Evolutionary conservation across 371 early-diverging fungal genomes (phyloP), one percentile per base, ranked within the genome.

Genomic region (Dipsacomyces acuminosporus): DNA sequence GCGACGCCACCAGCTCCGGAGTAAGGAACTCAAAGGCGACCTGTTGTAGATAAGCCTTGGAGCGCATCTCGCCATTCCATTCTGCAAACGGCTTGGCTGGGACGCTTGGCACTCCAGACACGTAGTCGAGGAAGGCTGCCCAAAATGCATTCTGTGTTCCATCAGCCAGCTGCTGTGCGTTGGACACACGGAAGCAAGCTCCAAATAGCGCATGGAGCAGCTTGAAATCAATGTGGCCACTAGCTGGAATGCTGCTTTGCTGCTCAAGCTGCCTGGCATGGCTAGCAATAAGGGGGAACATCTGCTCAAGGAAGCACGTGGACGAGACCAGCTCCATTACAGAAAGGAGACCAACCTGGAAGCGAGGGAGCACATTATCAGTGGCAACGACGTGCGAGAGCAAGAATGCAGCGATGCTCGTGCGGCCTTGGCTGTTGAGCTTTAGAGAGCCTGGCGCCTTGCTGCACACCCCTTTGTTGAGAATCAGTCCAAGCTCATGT

Each of bases 341-440:
- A 8, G 54, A 48, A 45, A 93, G 65, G 24, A 91, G 59, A 14
- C 61, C 64, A 24, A 76, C 62, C 59, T 87, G 81, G 22, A 77
- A 48, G 43, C 51, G 62, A 56, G 17, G 71, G 40, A 19, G 67
- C 59, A 18, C 73, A 65, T n/a, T 23, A 26, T 70, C 66, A 14
- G 82, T 66, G 0, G 81, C 82, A 19, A 78, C 70, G 17, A 83
- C 72, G 61, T 88, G 86, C n/a, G 87, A 78, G 23, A 89, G 66
- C 36, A 91, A 58, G 72, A 84, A 87, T 3, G 82, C 76, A 45
- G 85, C 55, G 15, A 85, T 63, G 13, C 65, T 50, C 4, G 7
- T 40, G 4, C 73, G 64, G 11, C 44, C 56, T 33, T 65, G 51
- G 24, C 57, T 42, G 48, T 40, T 46, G 18, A 74, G 54, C 64